Evolutionary conservation across 2,329 filamentous ascomycete species (phyloP), one percentile per base, ranked within the genome.

Genomic region (Elsinoe batatas): DNA sequence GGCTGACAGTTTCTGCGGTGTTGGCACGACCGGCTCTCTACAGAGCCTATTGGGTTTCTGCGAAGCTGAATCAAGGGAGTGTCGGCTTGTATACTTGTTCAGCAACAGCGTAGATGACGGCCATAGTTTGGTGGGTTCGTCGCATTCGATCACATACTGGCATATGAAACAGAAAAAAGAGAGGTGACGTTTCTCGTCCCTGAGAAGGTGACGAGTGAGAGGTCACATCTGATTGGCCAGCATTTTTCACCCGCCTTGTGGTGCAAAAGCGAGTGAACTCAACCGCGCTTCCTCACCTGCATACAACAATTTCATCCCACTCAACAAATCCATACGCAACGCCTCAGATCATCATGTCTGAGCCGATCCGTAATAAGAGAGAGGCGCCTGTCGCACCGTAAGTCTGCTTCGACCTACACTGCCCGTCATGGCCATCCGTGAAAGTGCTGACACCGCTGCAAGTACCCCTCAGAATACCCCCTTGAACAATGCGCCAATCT

Each of bases 401-500:
- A 76, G 81, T 79, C 60, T 35, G 18, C 67, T 54, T 54, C 44
- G 35, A 13, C 49, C 33, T 38, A 5, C 33, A 61, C 58, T 30
- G 33, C 18, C 17, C 33, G 42, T 22, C 53, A 61, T 62, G 59
- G 57, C 63, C n/a, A 55, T 60, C 36, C 38, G 47, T 33, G 20
- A 36, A 49, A 57, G n/a, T 32, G 54, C 61, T 61, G 58, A 59
- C 61, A 66, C 57, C 59, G 33, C 71, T 64, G 63, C 69, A 73
- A 97, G 93, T 68, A 98, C 93, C 69, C 93, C 93, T 68, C 93
- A 98, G 76, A 98, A 98, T 79, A 98, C 93, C 56, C 93, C 93
- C 64, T 87, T 89, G 63, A 90, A 84, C 75, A 91, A 91, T 77
- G 93, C 94, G 64, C 93, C 93, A 62, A 97, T 98, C 75, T 95